These are phyloP conservation scores for Allium sativum DNA, from an alignment of 106 monocot genomes.

Conservation along the genomic window DNA sequence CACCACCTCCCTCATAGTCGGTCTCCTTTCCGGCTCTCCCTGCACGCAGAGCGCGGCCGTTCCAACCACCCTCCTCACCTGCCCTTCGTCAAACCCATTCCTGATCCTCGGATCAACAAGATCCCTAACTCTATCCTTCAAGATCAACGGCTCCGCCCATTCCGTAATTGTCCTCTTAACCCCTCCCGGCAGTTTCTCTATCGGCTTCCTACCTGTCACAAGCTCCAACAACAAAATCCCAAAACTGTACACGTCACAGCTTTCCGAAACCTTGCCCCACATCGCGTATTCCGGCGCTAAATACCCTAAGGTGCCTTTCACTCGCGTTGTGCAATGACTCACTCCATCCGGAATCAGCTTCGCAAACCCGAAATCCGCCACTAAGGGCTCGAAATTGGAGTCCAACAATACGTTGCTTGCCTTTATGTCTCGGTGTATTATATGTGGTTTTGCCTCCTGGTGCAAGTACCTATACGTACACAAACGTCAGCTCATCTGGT, in stretches of 20 bases:
- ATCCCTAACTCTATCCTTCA: conserved; percentile 12
- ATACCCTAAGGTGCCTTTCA: conserved; percentile 45
- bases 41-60: conserved; percentile 24
- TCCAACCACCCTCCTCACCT: conserved; percentile 22
- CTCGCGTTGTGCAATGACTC: conserved; percentile 29
- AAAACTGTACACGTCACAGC: conserved; percentile 51
- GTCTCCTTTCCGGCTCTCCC: conserved; percentile 27
- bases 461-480: conserved; percentile 33
- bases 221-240: conserved; percentile 46
- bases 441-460: conserved; percentile 31
- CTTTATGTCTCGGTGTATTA: conserved; percentile 68
- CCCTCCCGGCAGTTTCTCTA: conserved; percentile 28
- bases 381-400: conserved; percentile 38
- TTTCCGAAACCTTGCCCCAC: conserved; percentile 41
- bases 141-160: conserved; percentile 42
- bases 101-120: conserved; percentile 28
- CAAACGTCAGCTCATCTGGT: not conserved
- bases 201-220: conserved; percentile 42
- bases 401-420: conserved; percentile 69
- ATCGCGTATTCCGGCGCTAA: conserved; percentile 54
- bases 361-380: conserved; percentile 56
- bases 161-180: conserved; percentile 30
- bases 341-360: conserved; percentile 48
- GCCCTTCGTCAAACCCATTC: conserved; percentile 17
- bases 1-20: conserved; percentile 25